A percentile compares a stretch with the other conserved stretches of the same genome.
Conservation (phyloP, 805 yeast species). For the Saturnispora halmiae region DNA sequence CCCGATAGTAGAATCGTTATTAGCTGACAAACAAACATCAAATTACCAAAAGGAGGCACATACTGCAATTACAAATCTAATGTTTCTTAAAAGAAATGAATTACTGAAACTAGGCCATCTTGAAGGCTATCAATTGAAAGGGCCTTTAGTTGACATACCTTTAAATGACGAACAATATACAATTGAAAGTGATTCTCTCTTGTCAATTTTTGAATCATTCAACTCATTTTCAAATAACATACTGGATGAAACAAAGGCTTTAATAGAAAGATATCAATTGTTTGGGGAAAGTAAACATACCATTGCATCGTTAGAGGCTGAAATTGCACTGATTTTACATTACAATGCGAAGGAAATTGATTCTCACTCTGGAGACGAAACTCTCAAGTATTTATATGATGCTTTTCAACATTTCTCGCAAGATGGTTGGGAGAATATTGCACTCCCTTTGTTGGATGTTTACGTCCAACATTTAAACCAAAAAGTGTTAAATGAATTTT, state of each 20-base stretch:
- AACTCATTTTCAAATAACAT: conserved; percentile 35
- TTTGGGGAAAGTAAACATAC: conserved; percentile 50
- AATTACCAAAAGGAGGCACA: too few species aligned
- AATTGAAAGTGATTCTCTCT: conserved; percentile 16
- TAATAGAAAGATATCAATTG: conserved; percentile 42
- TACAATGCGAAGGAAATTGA: conserved; percentile 30
- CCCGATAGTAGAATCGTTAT: conserved; percentile 14
- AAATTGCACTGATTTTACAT: conserved; percentile 58
- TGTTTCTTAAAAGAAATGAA: conserved; percentile 38
- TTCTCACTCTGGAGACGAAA: conserved; percentile 32
- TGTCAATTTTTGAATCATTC: conserved; percentile 25
- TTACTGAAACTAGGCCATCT: conserved; percentile 29
- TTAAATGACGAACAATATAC: conserved; percentile 8
- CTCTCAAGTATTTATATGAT: conserved; percentile 54
- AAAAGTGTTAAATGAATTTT: conserved; percentile 15
- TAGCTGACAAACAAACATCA: conserved; percentile 18
- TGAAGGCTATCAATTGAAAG: conserved; percentile 26
- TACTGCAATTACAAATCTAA: conserved; percentile 36
- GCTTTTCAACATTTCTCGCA: conserved; percentile 60
- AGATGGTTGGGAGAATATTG: conserved; percentile 69
- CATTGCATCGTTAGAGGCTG: conserved; percentile 66
- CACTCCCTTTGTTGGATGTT: conserved; percentile 53
- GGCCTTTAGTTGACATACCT: conserved; percentile 18
- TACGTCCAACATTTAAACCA: conserved; percentile 62
- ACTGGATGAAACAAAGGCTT: conserved; percentile 44